phyloP scores from a whole-genome alignment of 2,329 filamentous ascomycete genomes.

The Cladophialophora chaetospira region DNA sequence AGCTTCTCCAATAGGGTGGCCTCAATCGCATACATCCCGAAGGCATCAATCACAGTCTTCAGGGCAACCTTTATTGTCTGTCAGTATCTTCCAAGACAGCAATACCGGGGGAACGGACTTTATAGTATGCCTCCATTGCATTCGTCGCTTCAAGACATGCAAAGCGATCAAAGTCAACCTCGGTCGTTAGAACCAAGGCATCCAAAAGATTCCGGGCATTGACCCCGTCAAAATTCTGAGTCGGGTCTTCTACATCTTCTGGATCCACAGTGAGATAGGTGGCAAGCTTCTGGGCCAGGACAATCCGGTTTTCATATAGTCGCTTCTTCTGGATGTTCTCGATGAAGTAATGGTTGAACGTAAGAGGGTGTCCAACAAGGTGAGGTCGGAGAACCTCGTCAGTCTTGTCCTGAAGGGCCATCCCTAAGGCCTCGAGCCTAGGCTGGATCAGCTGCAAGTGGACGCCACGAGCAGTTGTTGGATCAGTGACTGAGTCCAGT shows the following conservation, averaged over 20 bases:
- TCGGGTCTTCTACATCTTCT: background rate
- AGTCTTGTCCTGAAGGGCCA: conserved; percentile 45
- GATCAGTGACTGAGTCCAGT: conserved; percentile 43
- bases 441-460: conserved; percentile 43
- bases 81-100: background rate
- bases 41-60: conserved; percentile 45
- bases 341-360: conserved; percentile 42
- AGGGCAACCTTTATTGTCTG: conserved; percentile 40
- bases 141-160: conserved; percentile 45
- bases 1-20: conserved; percentile 37
- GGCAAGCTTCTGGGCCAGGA: background rate
- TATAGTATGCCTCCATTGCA: conserved; percentile 51
- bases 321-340: conserved; percentile 37
- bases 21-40: conserved; percentile 44
- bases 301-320: background rate
- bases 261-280: background rate
- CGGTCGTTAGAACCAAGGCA: conserved; percentile 21
- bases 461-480: conserved; percentile 44
- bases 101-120: conserved; percentile 27
- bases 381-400: conserved; percentile 50
- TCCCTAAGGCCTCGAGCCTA: conserved; percentile 43
- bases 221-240: background rate
- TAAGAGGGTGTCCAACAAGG: conserved; percentile 42
- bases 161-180: conserved; percentile 42
- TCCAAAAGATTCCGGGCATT: conserved; percentile 12